These are phyloP conservation scores for Closterium sp. DNA, from an alignment of 139 green algal species.

Conservation along the genomic window DNA sequence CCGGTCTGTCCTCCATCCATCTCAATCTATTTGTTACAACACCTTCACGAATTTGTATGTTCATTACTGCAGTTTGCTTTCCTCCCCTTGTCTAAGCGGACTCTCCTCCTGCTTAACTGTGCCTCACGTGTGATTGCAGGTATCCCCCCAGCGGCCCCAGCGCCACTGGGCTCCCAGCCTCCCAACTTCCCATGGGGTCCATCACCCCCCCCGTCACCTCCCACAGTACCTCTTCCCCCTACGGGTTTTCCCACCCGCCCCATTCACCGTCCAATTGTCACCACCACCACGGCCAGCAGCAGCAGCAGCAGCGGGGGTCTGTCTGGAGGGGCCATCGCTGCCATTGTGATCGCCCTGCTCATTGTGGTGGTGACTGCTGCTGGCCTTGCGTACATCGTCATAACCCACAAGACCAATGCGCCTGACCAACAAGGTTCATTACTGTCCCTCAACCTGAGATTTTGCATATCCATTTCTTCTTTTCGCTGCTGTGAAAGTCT, in stretches of 20 bases:
- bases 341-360: background rate
- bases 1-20: background rate
- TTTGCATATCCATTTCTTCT: background rate
- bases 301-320: background rate
- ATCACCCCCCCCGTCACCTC: background rate
- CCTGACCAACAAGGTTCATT: background rate
- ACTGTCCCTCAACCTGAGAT: background rate
- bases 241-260: too few species aligned
- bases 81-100: background rate
- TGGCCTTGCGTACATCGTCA: background rate
- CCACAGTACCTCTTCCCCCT: background rate
- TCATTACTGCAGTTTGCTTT: background rate
- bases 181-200: background rate
- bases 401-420: background rate
- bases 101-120: background rate
- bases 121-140: background rate
- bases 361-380: background rate
- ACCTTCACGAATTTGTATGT: background rate
- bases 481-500: background rate
- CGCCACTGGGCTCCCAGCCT: background rate
- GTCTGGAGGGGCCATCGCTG: background rate
- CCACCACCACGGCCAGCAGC: background rate
- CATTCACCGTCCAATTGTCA: background rate
- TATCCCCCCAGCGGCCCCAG: background rate
- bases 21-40: background rate